These are phyloP conservation scores for Aspergillus heteromorphus DNA, from an alignment of 495 filamentous ascomycete genomes.

Conservation along the genomic window DNA sequence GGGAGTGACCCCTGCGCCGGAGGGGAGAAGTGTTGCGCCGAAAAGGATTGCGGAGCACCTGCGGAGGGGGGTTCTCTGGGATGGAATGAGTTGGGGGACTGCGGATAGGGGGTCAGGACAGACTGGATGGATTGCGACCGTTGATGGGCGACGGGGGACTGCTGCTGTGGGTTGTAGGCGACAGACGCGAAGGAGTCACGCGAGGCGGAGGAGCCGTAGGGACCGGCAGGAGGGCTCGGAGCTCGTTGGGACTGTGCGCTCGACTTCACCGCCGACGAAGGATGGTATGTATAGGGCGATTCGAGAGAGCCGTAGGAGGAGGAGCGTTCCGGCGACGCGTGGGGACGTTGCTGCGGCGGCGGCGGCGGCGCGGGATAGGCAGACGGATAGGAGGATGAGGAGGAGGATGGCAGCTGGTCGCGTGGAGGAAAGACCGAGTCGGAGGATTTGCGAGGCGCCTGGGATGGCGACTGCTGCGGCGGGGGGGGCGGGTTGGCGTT, in stretches of 20 bases:
- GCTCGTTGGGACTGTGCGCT: slow-evolving; percentile 28
- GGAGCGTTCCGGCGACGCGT: slow-evolving; percentile 37
- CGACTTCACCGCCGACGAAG: slow-evolving; percentile 28
- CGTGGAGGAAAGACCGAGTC: slow-evolving; percentile 26
- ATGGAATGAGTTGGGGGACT: slow-evolving; percentile 30
- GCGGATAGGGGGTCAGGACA: slow-evolving; percentile 34
- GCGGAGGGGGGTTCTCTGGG: slow-evolving; percentile 40
- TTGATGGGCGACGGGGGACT: slow-evolving; percentile 38
- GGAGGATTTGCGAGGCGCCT: slow-evolving; percentile 21
- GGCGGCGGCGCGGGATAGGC: slow-evolving; percentile 33
- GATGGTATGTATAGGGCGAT: slow-evolving; percentile 44
- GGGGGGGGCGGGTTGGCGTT: slow-evolving; percentile 24
- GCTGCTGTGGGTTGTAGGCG: slow-evolving; percentile 32
- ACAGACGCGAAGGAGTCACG: slow-evolving; percentile 33
- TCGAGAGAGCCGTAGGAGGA: slow-evolving; percentile 37
- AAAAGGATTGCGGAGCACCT: slow-evolving; percentile 29
- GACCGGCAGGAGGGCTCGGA: slow-evolving; percentile 35
- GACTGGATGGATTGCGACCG: slow-evolving; percentile 47
- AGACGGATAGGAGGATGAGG: slow-evolving; percentile 20
- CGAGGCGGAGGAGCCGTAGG: slow-evolving; percentile 27
- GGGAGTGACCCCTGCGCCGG: slow-evolving; percentile 39
- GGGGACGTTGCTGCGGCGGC: slow-evolving; percentile 41
- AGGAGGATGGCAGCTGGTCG: slow-evolving; percentile 22
- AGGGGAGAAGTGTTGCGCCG: slow-evolving; percentile 37
- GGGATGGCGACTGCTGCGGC: slow-evolving; percentile 16